Evolutionary conservation across 805 yeast species (phyloP), one percentile per base, ranked within the genome.

Genomic region (Ogataea siamensis): DNA sequence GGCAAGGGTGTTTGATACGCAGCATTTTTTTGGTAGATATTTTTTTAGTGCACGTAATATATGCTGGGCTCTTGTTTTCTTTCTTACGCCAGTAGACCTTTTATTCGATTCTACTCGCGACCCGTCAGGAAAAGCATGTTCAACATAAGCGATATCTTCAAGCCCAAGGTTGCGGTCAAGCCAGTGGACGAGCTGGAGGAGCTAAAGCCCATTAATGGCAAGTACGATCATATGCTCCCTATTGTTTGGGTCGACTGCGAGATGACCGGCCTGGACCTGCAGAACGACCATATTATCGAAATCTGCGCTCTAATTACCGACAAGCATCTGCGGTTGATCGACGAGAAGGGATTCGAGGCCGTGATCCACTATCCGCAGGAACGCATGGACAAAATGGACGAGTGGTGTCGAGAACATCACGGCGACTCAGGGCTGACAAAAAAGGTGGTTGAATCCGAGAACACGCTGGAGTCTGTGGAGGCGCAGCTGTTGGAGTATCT

Each of bases 201-300:
- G 18, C n/a, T 28, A 10, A 20, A 18, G 25, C 39, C 37, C 7
- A 15, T 23, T 15, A 17, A 25, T 12, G 17, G 35, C 7, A 49
- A 47, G 19, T 51, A 40, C 34, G 52, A 53, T 35, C 38, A 35
- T 17, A 26, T 44, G 17, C 49, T 52, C 19, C 68, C 68, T 2
- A 68, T 91, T 13, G 94, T 93, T 4, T 93, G 99, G 99, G 73
- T 93, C 12, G 99, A 93, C 64, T 93, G 98, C 63, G 99, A 93
- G 60, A 93, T 93, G 99, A 93, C 99, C 0, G 99, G 99, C 0
- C 66, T 93, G 26, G 83, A 91, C 51, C 78, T 80, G n/a, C 60
- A 64, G 32, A 69, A 71, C n/a, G 98, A 93, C 58, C 78, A 74
- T 41, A 89, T 93, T 50, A 85, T 93, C 43, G 99, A 93, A 62